A percentile compares a stretch with the other conserved stretches of the same genome.
Conservation (phyloP, 2,329 filamentous ascomycete species). For the Daldinia sp. region DNA sequence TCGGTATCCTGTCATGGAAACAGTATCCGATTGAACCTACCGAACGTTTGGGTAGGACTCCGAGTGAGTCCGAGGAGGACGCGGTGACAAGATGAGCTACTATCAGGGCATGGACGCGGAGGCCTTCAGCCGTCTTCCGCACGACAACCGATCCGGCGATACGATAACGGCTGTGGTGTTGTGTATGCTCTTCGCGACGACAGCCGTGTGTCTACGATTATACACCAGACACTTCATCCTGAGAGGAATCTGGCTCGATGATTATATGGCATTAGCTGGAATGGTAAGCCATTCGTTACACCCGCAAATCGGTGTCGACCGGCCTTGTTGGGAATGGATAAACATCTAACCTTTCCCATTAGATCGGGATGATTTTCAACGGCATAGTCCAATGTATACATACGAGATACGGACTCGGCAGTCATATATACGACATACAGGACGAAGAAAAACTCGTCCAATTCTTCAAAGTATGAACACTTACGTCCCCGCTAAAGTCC, state of each 20-base stretch:
- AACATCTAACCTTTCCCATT: conserved; percentile 16
- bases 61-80: conserved; percentile 10
- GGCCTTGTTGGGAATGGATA: not conserved
- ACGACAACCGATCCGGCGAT: conserved; percentile 33
- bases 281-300: conserved; percentile 30
- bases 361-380: conserved; percentile 34
- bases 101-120: conserved; percentile 4
- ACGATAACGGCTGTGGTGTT: conserved; percentile 36
- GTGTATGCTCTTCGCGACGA: conserved; percentile 35
- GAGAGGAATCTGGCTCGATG: conserved; percentile 37
- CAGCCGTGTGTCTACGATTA: conserved; percentile 35
- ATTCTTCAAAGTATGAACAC: conserved; percentile 39
- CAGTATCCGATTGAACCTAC: conserved; percentile 14
- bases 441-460: not conserved
- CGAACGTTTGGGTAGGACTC: conserved; percentile 20
- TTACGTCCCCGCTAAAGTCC: not conserved
- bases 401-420: conserved; percentile 36
- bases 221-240: conserved; percentile 40
- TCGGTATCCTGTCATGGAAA: conserved; percentile 29
- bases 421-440: conserved; percentile 35
- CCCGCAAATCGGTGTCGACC: not conserved
- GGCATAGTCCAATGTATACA: conserved; percentile 38
- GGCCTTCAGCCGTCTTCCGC: conserved; percentile 21
- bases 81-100: conserved; percentile 13
- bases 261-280: conserved; percentile 38